phyloP scores from a whole-genome alignment of 2,329 filamentous ascomycete genomes.

The Blastomyces gilchristii region DNA sequence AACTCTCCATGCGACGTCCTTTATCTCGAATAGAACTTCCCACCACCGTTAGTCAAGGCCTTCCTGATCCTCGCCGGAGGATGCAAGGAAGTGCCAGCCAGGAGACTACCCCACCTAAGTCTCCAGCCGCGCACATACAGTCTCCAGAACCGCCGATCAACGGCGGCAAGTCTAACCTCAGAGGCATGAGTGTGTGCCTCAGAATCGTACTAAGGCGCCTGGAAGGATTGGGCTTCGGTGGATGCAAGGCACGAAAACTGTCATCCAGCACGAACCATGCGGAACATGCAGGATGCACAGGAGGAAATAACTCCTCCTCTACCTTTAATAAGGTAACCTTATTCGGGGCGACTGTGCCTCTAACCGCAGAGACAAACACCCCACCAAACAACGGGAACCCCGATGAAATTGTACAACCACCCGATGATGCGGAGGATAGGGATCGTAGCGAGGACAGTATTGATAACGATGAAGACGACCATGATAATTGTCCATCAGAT shows the following conservation, averaged over 20 bases:
- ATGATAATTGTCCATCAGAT: slow-evolving; percentile 14
- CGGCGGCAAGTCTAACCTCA: neutral
- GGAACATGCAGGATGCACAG: neutral
- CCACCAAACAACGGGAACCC: neutral
- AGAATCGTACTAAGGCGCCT: neutral
- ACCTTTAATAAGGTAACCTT: neutral
- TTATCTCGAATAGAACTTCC: slow-evolving; percentile 1
- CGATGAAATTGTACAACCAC: neutral
- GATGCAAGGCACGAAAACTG: neutral
- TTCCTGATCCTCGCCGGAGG: neutral
- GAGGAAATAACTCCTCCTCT: neutral
- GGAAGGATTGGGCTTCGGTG: neutral
- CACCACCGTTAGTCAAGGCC: neutral
- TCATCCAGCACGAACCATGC: neutral
- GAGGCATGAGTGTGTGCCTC: neutral
- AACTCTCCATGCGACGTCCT: neutral
- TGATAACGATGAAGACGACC: neutral
- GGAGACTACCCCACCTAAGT: neutral
- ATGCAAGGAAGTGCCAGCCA: neutral
- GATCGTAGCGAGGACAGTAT: neutral
- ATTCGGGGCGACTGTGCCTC: neutral
- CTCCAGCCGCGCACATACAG: neutral
- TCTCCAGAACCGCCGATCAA: neutral
- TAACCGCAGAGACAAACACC: neutral
- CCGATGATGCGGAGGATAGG: neutral